Percentiles rank a stretch among this genome's conserved stretches.
Conservation (phyloP, 352 stramenopile species). For the Pythium periplocum region DNA sequence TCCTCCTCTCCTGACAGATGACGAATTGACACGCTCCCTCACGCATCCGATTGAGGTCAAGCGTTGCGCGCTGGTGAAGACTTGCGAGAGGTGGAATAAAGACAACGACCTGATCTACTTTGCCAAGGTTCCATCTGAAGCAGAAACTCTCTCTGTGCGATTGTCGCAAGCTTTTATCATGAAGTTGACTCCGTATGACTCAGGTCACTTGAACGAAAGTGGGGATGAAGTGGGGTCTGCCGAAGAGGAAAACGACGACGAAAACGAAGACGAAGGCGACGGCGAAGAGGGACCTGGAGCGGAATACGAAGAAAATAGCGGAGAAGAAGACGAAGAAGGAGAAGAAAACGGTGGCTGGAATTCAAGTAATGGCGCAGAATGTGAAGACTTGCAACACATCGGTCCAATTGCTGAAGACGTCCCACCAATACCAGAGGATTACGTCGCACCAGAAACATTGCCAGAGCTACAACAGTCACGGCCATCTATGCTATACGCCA, state of each 20-base stretch:
- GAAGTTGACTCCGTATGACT: constrained; percentile 17
- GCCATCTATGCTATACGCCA: too few species aligned
- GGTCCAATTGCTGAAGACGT: too few species aligned
- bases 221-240: background rate
- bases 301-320: background rate
- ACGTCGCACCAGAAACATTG: too few species aligned
- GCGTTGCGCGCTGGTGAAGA: constrained; percentile 6
- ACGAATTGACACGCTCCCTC: constrained; percentile 2
- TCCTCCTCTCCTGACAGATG: constrained; percentile 9
- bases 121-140: constrained; percentile 18
- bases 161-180: constrained; percentile 28
- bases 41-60: constrained; percentile 12
- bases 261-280: constrained; percentile 9
- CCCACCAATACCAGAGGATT: too few species aligned
- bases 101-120: constrained; percentile 33
- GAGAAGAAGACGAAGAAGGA: too few species aligned
- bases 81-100: constrained; percentile 9
- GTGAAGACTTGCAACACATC: too few species aligned
- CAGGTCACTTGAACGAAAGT: background rate
- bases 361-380: too few species aligned
- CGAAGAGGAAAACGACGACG: constrained; percentile 12
- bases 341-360: too few species aligned
- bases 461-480: too few species aligned
- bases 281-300: constrained; percentile 7
- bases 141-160: constrained; percentile 12